These are phyloP conservation scores for Grammothele lineata DNA, from an alignment of 768 basidiomycete genomes.

Conservation along the genomic window DNA sequence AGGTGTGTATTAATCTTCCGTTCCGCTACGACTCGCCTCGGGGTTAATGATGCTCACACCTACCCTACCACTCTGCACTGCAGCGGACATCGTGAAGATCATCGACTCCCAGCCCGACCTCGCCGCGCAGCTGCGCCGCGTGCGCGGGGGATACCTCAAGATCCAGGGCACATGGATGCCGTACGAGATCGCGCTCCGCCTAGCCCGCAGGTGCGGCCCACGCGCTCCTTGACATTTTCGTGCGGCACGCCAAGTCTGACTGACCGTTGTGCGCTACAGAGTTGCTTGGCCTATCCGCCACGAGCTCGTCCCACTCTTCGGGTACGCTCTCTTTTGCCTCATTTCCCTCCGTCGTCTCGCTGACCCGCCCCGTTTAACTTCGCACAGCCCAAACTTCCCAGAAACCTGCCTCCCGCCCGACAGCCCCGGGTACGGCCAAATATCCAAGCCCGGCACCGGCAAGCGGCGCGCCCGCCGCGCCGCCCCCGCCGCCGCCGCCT, in stretches of 20 bases:
- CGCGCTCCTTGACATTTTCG: not conserved
- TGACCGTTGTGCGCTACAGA: constrained; percentile 34
- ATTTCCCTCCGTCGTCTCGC: constrained; percentile 10
- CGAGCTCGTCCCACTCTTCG: constrained; percentile 83
- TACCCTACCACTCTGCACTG: not conserved
- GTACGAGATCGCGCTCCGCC: constrained; percentile 80
- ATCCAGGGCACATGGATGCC: constrained; percentile 96
- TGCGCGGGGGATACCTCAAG: constrained; percentile 85
- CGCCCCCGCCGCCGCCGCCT: constrained; percentile 41
- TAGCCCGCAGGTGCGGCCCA: constrained; percentile 67
- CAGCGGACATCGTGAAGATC: constrained; percentile 92
- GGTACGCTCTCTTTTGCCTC: constrained; percentile 41
- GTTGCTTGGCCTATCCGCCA: constrained; percentile 88
- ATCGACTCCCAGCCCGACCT: constrained; percentile 89
- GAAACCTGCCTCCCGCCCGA: constrained; percentile 80
- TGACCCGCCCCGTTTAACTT: constrained; percentile 9
- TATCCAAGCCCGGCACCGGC: constrained; percentile 52
- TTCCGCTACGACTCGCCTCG: not conserved
- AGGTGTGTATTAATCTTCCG: constrained; percentile 39
- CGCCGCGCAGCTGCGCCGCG: constrained; percentile 74
- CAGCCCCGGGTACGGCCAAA: constrained; percentile 83
- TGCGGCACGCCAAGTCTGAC: not conserved
- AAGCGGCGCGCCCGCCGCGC: constrained; percentile 58
- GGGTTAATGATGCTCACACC: not conserved
- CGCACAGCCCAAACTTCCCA: constrained; percentile 80